Conservation (phyloP, 2,329 filamentous ascomycete genomes). For the Hypomyces perniciosus region DNA sequence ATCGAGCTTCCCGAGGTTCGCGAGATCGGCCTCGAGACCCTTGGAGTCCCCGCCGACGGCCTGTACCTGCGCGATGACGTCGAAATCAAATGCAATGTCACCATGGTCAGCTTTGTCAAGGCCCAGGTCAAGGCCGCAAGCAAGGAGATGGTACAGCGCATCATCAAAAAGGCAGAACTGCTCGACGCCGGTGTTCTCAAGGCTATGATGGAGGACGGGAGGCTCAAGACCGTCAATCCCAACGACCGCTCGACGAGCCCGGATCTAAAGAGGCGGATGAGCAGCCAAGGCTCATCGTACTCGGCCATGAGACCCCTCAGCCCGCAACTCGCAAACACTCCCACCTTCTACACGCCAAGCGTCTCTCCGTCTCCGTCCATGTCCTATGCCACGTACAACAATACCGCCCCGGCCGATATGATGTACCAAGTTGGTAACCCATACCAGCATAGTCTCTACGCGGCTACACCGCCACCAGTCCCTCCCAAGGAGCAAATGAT, state of each 20-base stretch:
- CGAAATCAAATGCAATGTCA: conserved; percentile 63
- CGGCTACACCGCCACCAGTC: conserved; percentile 17
- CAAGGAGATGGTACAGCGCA: conserved; percentile 60
- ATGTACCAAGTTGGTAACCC: conserved; percentile 13
- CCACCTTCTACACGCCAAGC: conserved; percentile 30
- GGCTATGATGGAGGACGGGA: conserved; percentile 62
- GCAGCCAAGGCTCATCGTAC: background rate
- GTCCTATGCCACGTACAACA: conserved; percentile 12
- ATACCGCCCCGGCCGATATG: conserved; percentile 8
- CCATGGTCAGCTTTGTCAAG: conserved; percentile 60
- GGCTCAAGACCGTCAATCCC: conserved; percentile 53
- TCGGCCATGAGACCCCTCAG: background rate
- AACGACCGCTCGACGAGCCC: conserved; percentile 39
- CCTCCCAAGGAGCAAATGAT: conserved; percentile 22
- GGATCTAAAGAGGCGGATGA: conserved; percentile 3
- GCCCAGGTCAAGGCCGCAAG: conserved; percentile 60
- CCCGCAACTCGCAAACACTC: background rate
- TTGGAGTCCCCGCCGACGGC: conserved; percentile 58
- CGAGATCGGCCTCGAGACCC: conserved; percentile 53
- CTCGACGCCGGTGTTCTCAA: conserved; percentile 59
- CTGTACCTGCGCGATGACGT: conserved; percentile 65
- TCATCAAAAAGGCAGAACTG: conserved; percentile 66
- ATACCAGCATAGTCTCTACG: conserved; percentile 13
- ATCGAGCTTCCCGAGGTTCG: conserved; percentile 54
- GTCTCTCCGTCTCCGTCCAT: conserved; percentile 23